Base-by-base conservation (phyloP, 495 filamentous ascomycete genomes). In the Venustampulla echinocandica region DNA sequence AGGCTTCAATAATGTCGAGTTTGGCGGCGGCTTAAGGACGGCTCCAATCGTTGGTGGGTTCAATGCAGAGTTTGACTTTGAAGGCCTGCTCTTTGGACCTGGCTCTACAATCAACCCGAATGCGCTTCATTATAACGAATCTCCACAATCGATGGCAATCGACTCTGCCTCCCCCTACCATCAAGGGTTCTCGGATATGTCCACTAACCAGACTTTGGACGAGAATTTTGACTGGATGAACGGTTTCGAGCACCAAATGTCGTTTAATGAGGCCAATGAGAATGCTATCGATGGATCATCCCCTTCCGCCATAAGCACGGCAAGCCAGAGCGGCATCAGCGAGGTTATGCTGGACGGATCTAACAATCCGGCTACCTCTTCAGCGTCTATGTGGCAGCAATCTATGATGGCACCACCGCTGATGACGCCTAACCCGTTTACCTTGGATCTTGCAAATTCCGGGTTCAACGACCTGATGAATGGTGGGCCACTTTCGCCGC, bases 231-330 rank as follows among this genome's bases (percentile, higher is more conserved):
- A 86, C 51, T 97, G 92, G 92, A 76, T 93, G 67, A 80, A 80
- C 42, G 80, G 81, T 22, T 88, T 89, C 60, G 88, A 90, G 40
- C 75, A 83, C 48, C 73, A 80, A 20, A 76, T 90, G 72, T 77
- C 79, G 18, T 79, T 88, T 62, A 71, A 77, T 47, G 79, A 61
- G 41, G 63, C 63, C 19, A 79, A 81, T 49, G 88, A 94, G 53
- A 83, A 80, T 46, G 85, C 81, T 7, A 75, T 96, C 41, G 92
- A 94, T 53, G 87, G 85, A 32, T 96, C 92, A 10, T 97, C 93
- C 4, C 92, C 92, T 6, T 96, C 90, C 7, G 90, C 85, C 18
- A 88, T 95, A 57, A 95, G 90, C 64, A 92, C 85, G 14, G 85
- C 82, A 21, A 95, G 90, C 57, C 89, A 90, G 54, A 90, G 84